Percentiles rank a stretch among this genome's conserved stretches.
Conservation (phyloP, 2,329 filamentous ascomycete species). For the Fusarium solani-melongenae region DNA sequence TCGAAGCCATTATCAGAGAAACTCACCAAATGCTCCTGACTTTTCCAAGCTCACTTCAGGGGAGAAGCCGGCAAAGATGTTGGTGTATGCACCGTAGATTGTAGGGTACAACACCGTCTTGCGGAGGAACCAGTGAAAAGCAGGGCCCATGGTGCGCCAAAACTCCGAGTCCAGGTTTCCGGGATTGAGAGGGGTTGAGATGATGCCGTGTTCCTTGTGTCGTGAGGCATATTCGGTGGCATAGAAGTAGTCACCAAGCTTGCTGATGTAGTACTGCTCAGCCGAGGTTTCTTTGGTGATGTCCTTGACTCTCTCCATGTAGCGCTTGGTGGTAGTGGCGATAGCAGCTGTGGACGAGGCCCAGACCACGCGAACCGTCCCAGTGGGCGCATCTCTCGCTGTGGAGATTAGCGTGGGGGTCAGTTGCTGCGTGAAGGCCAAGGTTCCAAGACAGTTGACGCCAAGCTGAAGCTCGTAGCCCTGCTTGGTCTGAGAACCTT, state of each 20-base stretch:
- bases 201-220: conserved; percentile 43
- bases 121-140: conserved; percentile 28
- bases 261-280: conserved; percentile 46
- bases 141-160: conserved; percentile 42
- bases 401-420: conserved; percentile 49
- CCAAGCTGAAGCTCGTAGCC: conserved; percentile 56
- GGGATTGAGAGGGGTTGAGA: conserved; percentile 51
- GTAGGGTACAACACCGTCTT: conserved; percentile 40
- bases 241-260: conserved; percentile 48
- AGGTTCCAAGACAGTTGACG: conserved; percentile 54
- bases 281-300: conserved; percentile 7
- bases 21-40: conserved; percentile 31
- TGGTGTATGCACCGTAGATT: conserved; percentile 58
- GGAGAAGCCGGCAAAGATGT: conserved; percentile 59
- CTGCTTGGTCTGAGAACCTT: conserved; percentile 51
- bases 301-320: conserved; percentile 39
- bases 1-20: not conserved
- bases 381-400: conserved; percentile 43
- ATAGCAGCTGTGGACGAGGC: conserved; percentile 41
- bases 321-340: conserved; percentile 15
- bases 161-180: conserved; percentile 54
- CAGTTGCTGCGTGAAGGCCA: conserved; percentile 53
- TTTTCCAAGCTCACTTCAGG: conserved; percentile 53
- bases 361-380: conserved; percentile 48
- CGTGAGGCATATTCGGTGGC: conserved; percentile 45